Base-by-base conservation (phyloP, 306 rosid genomes). In the Urtica urens region DNA sequence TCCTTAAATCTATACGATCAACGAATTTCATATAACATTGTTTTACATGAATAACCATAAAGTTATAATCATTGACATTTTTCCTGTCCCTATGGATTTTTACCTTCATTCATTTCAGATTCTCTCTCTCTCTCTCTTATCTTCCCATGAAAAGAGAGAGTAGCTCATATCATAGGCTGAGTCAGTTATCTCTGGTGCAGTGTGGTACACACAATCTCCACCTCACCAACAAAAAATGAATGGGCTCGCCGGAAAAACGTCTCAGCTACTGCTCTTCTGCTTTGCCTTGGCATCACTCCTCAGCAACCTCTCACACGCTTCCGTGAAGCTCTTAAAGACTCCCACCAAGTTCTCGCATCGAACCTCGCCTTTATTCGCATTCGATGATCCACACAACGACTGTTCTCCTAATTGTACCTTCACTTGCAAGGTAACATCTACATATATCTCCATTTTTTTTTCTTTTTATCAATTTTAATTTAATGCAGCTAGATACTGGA, bases 361-460 rank as follows among this genome's bases (percentile, higher is more conserved):
- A 61, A 88, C 52, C 63, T 74, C 86, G 35, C 75, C 96, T 56
- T 65, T 68, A 59, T 88, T 88, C 72, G 59, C 70, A 28, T 88
- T 88, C 64, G 52, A 78, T 66, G 76, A 64, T 65, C 60, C 73
- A 40, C 49, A 56, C 47, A 56, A 52, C 10, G n/a, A 35, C 11
- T 49, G 66, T 30, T 80, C 85, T 67, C 51, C 77, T 46, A 55
- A 75, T 45, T 78, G 81, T 62, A 78, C 62, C 59, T 68, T 78
- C 74, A 80, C 44, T 74, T 88, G 96, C 75, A 83, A 66, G 88
- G 96, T 88, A 49, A 30, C 63, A 93, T 78, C 37, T 13, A 31
- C 2, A 31, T 7, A 31, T 31, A 31, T 31, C 51, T 62, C 51
- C 26, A 10, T 2, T 7, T 13, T 20, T 12, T 49, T 29, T 43